Percentiles rank a stretch among this genome's conserved stretches.
Evolutionary conservation across 192 early-diverging fungal species (phyloP).

Genomic region (Backusella morwellensis): DNA sequence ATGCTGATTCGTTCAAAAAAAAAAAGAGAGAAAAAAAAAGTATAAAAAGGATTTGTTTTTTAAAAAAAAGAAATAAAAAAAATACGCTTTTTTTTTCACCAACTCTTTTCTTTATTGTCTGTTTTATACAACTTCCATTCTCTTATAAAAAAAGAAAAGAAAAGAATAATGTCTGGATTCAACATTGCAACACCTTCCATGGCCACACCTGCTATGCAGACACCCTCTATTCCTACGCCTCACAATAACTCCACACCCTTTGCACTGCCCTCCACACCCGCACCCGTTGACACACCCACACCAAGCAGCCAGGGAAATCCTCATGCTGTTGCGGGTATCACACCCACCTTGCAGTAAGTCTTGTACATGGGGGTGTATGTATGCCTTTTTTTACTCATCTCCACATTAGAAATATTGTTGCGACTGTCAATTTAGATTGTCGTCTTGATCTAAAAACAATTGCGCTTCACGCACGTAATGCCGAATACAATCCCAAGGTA

Average conservation of each 20-base stretch:
- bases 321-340: constrained; percentile 52
- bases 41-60: background rate
- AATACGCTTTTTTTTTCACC: background rate
- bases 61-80: no score
- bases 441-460: constrained; percentile 97
- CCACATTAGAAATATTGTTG: constrained; percentile 87
- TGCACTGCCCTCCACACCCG: constrained; percentile 36
- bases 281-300: constrained; percentile 37
- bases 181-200: constrained; percentile 38
- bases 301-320: constrained; percentile 40
- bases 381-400: no score
- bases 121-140: background rate
- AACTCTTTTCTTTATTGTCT: constrained; percentile 1
- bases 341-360: constrained; percentile 60
- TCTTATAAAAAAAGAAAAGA: background rate
- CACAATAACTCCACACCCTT: constrained; percentile 30
- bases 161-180: constrained; percentile 33
- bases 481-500: constrained; percentile 99
- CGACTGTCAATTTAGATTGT: constrained; percentile 98
- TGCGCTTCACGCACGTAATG: constrained; percentile 97
- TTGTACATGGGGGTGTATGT: no score
- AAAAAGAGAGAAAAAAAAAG: background rate
- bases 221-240: constrained; percentile 35
- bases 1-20: background rate
- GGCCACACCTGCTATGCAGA: constrained; percentile 35